Percentiles rank a stretch among this genome's conserved stretches.
These are phyloP conservation scores for Hypoxylon intermedium DNA, from an alignment of 495 filamentous ascomycete species.

Conservation along the genomic window DNA sequence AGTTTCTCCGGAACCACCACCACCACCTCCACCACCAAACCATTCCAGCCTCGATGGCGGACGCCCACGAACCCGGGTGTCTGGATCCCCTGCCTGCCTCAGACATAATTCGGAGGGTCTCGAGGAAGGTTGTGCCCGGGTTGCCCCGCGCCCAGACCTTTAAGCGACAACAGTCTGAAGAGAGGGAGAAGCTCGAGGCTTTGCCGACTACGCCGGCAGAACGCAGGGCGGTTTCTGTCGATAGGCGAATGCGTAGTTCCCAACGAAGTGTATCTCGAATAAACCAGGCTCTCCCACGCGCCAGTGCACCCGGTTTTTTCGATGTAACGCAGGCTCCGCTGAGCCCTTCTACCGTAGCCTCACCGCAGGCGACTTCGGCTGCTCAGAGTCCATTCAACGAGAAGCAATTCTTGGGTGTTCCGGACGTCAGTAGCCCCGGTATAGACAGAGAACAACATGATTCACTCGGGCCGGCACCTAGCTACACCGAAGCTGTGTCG, in stretches of 20 bases:
- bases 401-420: conserved; percentile 36
- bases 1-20: conserved; percentile 42
- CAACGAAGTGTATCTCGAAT: conserved; percentile 44
- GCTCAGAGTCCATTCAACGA: conserved; percentile 47
- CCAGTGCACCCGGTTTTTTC: conserved; percentile 55
- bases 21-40: too few relatives aligned
- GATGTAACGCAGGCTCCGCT: conserved; percentile 21
- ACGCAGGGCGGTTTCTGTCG: conserved; percentile 76
- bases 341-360: conserved; percentile 18
- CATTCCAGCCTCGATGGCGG: conserved; percentile 14
- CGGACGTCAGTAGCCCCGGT: conserved; percentile 28
- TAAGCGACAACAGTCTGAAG: conserved; percentile 81
- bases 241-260: conserved; percentile 62
- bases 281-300: conserved; percentile 44
- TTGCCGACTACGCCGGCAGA: conserved; percentile 65
- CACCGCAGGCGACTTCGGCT: conserved; percentile 25
- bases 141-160: conserved; percentile 78
- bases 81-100: conserved; percentile 43
- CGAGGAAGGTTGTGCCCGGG: conserved; percentile 77
- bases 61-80: conserved; percentile 38
- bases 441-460: conserved; percentile 28
- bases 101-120: conserved; percentile 62
- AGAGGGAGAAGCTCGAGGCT: conserved; percentile 72
- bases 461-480: conserved; percentile 12
- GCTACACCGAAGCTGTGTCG: conserved; percentile 38